Conservation (phyloP, 805 yeast genomes). For the Candida maltosa region DNA sequence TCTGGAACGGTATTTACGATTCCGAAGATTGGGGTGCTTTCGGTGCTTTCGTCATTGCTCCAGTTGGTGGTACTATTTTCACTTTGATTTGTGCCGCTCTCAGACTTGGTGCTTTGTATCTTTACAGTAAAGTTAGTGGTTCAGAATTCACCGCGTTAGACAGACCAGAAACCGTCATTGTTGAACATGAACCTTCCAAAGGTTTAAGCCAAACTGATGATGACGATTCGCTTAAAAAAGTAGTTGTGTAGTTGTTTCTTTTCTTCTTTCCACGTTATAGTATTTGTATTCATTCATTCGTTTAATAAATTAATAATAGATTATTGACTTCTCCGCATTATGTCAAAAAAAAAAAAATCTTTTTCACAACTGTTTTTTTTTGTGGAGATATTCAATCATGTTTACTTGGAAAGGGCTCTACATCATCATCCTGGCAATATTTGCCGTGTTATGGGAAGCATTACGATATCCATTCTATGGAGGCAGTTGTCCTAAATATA, state of each 20-base stretch:
- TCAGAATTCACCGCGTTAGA: constrained; percentile 45
- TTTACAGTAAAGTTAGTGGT: constrained; percentile 32
- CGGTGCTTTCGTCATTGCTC: constrained; percentile 92
- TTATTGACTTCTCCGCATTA: too few species aligned
- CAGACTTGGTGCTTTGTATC: constrained; percentile 37
- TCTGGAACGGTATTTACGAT: constrained; percentile 77
- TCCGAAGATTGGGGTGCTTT: constrained; percentile 88
- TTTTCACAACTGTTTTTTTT: too few species aligned
- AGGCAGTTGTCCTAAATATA: constrained; percentile 14
- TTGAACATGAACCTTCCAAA: constrained; percentile 9
- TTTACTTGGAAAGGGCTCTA: too few species aligned
- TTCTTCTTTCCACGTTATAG: too few species aligned
- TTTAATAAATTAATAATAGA: too few species aligned
- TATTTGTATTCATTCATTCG: not conserved
- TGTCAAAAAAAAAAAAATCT: too few species aligned
- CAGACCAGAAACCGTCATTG: constrained; percentile 22
- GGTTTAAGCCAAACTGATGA: constrained; percentile 7
- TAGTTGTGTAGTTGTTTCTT: not conserved
- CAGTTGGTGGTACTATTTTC: constrained; percentile 69
- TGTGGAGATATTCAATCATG: too few species aligned
- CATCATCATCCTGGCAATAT: too few species aligned
- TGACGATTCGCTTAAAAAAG: constrained; percentile 5
- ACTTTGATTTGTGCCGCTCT: constrained; percentile 49
- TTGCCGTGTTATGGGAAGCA: too few species aligned
- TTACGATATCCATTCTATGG: constrained; percentile 10